phyloP scores from a whole-genome alignment of 2,329 filamentous ascomycete genomes.

The Botrytis aclada region DNA sequence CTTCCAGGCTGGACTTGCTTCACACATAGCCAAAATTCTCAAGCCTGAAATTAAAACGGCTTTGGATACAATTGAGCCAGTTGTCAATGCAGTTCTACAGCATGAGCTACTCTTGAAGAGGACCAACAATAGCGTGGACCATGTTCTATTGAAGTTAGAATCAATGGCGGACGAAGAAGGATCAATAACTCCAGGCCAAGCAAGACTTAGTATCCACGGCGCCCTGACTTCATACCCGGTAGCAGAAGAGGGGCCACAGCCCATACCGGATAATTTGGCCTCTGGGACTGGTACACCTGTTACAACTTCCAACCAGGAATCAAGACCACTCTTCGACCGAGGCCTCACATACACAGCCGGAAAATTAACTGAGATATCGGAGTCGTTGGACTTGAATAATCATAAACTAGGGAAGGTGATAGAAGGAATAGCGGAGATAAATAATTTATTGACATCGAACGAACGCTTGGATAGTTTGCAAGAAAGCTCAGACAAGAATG shows the following conservation, averaged over 20 bases:
- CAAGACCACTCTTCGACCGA: neutral
- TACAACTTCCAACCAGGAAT: neutral
- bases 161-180: slow-evolving; percentile 23
- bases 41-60: slow-evolving; percentile 37
- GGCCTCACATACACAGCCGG: slow-evolving; percentile 26
- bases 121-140: slow-evolving; percentile 36
- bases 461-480: slow-evolving; percentile 29
- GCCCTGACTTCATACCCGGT: slow-evolving; percentile 4
- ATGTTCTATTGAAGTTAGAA: slow-evolving; percentile 32
- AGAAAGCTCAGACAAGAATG: slow-evolving; percentile 28
- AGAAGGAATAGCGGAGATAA: slow-evolving; percentile 26
- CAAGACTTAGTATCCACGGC: neutral
- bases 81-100: slow-evolving; percentile 37
- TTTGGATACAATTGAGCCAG: slow-evolving; percentile 37
- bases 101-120: slow-evolving; percentile 36
- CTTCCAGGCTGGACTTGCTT: slow-evolving; percentile 36
- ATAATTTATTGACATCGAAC: slow-evolving; percentile 25
- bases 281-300: neutral
- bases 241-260: neutral
- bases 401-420: slow-evolving; percentile 28
- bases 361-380: slow-evolving; percentile 31
- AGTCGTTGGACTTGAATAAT: slow-evolving; percentile 30
- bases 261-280: neutral
- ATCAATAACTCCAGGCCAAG: neutral
- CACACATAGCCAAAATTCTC: slow-evolving; percentile 34